phyloP scores from a whole-genome alignment of 345 rosid species.

The Draba incana region DNA sequence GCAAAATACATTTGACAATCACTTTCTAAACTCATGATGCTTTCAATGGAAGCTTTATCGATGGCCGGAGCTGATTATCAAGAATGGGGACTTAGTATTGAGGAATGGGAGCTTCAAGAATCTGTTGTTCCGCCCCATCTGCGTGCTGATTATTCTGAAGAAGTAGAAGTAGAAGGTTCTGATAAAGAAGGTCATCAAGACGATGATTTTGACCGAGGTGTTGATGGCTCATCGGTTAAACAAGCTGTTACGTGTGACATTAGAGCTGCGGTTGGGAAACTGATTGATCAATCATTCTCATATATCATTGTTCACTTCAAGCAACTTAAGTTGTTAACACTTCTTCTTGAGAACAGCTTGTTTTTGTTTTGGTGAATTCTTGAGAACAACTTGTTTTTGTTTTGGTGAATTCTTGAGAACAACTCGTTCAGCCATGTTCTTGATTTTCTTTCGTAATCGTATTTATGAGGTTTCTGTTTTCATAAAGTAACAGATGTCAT shows the following conservation, averaged over 20 bases:
- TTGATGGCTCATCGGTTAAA: slow-evolving; percentile 4
- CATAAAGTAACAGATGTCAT: not conserved
- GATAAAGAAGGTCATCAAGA: slow-evolving; percentile 5
- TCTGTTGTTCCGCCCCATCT: slow-evolving; percentile 40
- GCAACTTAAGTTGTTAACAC: slow-evolving; percentile 19
- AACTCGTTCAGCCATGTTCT: slow-evolving; percentile 1
- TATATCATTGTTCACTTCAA: slow-evolving; percentile 27
- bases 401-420: too few relatives aligned
- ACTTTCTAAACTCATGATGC: slow-evolving; percentile 18
- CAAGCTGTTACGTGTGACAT: slow-evolving; percentile 19
- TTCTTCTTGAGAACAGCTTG: slow-evolving; percentile 29
- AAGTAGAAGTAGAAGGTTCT: not conserved
- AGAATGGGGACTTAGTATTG: slow-evolving; percentile 42
- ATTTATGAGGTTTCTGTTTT: not conserved
- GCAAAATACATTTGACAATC: slow-evolving; percentile 7
- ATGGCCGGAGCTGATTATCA: slow-evolving; percentile 50
- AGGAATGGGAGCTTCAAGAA: slow-evolving; percentile 48
- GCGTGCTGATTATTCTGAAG: slow-evolving; percentile 33
- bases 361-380: too few relatives aligned
- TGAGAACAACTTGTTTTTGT: too few relatives aligned
- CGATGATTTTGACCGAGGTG: slow-evolving; percentile 20
- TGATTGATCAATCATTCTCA: slow-evolving; percentile 3
- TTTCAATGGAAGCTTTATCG: slow-evolving; percentile 53
- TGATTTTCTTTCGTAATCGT: slow-evolving; percentile 14
- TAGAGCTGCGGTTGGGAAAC: slow-evolving; percentile 8